These are phyloP conservation scores for Schizochytrium sp. DNA, from an alignment of 108 stramenopile species.

Conservation along the genomic window DNA sequence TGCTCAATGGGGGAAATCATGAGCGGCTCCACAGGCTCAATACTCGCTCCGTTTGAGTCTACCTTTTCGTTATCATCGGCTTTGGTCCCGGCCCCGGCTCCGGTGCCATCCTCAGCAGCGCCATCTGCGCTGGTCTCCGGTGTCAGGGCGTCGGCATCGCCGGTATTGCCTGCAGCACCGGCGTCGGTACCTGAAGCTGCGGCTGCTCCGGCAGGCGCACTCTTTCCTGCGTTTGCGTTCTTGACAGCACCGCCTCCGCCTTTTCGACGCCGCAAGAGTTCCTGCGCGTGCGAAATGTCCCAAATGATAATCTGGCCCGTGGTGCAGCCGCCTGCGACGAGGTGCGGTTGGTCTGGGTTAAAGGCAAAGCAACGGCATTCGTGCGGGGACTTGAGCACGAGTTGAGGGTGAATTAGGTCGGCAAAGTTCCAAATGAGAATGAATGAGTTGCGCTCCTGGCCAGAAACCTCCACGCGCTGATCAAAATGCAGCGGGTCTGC, in stretches of 20 bases:
- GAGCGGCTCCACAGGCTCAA: slow-evolving; percentile 22
- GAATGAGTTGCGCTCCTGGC: slow-evolving; percentile 18
- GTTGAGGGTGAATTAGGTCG: slow-evolving; percentile 47
- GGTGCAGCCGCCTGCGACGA: slow-evolving; percentile 40
- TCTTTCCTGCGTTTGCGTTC: not conserved
- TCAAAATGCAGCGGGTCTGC: slow-evolving; percentile 46
- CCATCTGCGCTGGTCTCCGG: not conserved
- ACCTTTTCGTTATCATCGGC: slow-evolving; percentile 22
- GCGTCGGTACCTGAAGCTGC: not conserved
- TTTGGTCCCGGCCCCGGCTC: not conserved
- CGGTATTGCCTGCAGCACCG: not conserved
- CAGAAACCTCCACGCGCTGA: slow-evolving; percentile 39
- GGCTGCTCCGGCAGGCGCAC: not conserved
- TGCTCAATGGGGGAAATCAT: slow-evolving; percentile 43
- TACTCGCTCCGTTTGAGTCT: not conserved
- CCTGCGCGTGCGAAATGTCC: slow-evolving; percentile 34
- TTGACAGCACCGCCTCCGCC: not conserved
- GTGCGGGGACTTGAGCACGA: slow-evolving; percentile 48
- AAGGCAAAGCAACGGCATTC: slow-evolving; percentile 47
- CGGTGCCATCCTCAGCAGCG: not conserved
- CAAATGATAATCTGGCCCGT: slow-evolving; percentile 53
- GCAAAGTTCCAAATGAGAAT: slow-evolving; percentile 55
- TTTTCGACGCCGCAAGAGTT: slow-evolving; percentile 1
- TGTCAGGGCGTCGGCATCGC: not conserved
- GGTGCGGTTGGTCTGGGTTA: slow-evolving; percentile 43